phyloP scores from a whole-genome alignment of 2,329 filamentous ascomycete genomes.

The Aspergillus ibericus region DNA sequence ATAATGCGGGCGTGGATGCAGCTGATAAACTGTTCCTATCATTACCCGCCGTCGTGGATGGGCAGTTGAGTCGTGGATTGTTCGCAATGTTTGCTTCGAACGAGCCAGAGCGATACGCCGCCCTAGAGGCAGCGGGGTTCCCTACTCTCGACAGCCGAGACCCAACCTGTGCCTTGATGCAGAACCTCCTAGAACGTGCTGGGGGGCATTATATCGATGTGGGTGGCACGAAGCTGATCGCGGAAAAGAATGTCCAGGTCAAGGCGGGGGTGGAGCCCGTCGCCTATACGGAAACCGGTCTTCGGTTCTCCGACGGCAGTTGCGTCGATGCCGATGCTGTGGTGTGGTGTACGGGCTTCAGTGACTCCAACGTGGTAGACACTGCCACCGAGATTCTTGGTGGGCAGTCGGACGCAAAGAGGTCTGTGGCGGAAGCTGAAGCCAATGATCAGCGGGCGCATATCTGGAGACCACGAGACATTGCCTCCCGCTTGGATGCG shows the following conservation, averaged over 20 bases:
- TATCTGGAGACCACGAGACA: slow-evolving; percentile 30
- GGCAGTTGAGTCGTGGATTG: slow-evolving; percentile 15
- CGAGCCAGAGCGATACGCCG: slow-evolving; percentile 38
- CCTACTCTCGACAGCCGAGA: slow-evolving; percentile 36
- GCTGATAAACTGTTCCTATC: slow-evolving; percentile 3
- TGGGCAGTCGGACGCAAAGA: neutral
- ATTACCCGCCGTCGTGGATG: slow-evolving; percentile 10
- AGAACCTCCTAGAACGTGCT: slow-evolving; percentile 37
- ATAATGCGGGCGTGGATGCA: slow-evolving; percentile 25
- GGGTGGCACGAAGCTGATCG: slow-evolving; percentile 36
- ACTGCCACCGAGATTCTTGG: slow-evolving; percentile 33
- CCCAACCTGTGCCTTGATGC: slow-evolving; percentile 24
- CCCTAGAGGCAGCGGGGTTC: slow-evolving; percentile 38
- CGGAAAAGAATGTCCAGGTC: slow-evolving; percentile 32
- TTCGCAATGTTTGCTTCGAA: slow-evolving; percentile 24
- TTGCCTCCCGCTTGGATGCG: slow-evolving; percentile 42
- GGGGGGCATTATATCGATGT: slow-evolving; percentile 47
- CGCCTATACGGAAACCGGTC: slow-evolving; percentile 31
- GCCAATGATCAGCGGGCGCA: neutral
- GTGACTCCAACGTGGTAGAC: slow-evolving; percentile 31
- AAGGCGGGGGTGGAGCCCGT: slow-evolving; percentile 33
- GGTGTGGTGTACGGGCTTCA: slow-evolving; percentile 46
- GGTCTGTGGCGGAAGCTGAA: neutral
- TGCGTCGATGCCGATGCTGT: slow-evolving; percentile 38
- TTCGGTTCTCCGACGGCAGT: slow-evolving; percentile 38